Evolutionary conservation across 176 grass and related monocot genomes (phyloP).

Genomic region (Eragrostis nindensis): DNA sequence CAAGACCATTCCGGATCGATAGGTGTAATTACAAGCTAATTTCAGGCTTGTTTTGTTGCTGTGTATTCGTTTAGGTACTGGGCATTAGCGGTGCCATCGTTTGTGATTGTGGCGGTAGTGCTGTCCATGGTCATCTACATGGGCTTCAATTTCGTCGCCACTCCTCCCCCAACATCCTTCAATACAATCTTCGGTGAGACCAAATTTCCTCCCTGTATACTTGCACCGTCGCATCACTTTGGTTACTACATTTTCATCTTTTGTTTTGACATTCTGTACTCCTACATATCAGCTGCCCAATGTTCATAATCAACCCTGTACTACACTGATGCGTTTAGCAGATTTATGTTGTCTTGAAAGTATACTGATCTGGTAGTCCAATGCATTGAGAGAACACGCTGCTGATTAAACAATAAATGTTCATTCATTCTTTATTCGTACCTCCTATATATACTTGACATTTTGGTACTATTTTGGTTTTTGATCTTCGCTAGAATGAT

Average conservation of each 20-base stretch:
- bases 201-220: too few relatives aligned
- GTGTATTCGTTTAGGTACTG: slow-evolving; percentile 48
- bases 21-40: background rate
- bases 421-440: background rate
- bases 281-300: background rate
- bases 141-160: slow-evolving; percentile 67
- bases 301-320: background rate
- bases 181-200: slow-evolving; percentile 65
- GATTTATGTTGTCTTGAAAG: background rate
- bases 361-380: background rate
- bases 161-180: slow-evolving; percentile 59
- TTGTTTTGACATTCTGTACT: background rate
- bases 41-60: background rate
- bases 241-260: background rate
- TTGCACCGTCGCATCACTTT: background rate
- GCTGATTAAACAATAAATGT: background rate
- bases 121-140: slow-evolving; percentile 56
- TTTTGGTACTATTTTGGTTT: too few relatives aligned
- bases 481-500: background rate
- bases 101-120: slow-evolving; percentile 47
- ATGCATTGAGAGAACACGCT: background rate
- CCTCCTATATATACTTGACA: background rate
- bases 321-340: background rate
- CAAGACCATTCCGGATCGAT: background rate
- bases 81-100: slow-evolving; percentile 63